Base-by-base conservation (phyloP, 805 yeast genomes). In the Candida xiaguanensis region DNA sequence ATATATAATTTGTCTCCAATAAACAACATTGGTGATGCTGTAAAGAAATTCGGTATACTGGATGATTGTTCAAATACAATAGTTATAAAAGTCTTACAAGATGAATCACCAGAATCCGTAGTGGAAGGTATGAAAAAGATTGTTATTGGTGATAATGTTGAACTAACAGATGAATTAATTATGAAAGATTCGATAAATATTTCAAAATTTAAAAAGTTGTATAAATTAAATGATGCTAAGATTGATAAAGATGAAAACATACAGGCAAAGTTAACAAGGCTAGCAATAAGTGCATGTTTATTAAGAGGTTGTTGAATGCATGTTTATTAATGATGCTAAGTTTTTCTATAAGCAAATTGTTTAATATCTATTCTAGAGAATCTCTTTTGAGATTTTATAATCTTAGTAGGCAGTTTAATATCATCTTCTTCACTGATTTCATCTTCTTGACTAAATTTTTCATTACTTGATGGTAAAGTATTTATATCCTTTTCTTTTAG, bases 21-120 rank as follows among this genome's bases (percentile, higher is more conserved):
- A 6, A 80, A 78, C 48, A 85, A 83, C 53, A 80, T 82, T 28
- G 72, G 77, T 65, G 93, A 86, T 43, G 82, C 88, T 1, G 65
- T 86, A 45, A 76, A 72, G 46, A 69, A 75, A 49, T 84, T 85
- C 60, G 95, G 95, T 8, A 69, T 86, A 13, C 75, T 78, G 38
- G 74, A 71, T 23, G 61, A 64, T 3, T 59, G 77, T 2, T 52
- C 52, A 0, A 63, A 67, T 18, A 41, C 85, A 5, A 52, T 83
- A 3, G 77, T 73, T 8, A 53, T 84, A n/a, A 77, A 76, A 44
- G 66, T 82, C 2, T 31, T 65, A 18, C 13, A 16, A 17, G 57
- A 59, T 9, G 40, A 37, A 0, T 42, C 34, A 12, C 16, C 33
- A 2, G 55, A 46, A n/a, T 45, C 44, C 1, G 4, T 30, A 3